These are phyloP conservation scores for Tetradesmus obliquus DNA, from an alignment of 139 green algal species.

Conservation along the genomic window DNA sequence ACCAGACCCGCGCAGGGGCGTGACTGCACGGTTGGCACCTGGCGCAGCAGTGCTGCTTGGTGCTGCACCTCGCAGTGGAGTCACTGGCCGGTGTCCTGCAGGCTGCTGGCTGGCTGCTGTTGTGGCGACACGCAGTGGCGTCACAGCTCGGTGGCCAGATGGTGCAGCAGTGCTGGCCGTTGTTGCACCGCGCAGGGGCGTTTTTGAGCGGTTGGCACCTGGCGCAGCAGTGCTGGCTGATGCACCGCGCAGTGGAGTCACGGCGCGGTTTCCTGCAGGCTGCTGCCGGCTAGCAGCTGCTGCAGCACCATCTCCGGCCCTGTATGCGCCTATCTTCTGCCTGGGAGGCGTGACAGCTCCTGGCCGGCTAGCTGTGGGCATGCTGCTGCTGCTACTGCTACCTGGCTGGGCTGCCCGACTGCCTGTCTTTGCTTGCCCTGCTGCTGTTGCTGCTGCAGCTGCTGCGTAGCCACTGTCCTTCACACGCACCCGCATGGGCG, in stretches of 20 bases:
- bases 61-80: neutral
- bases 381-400: conserved; percentile 14
- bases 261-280: neutral
- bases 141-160: neutral
- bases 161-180: neutral
- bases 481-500: conserved; percentile 1
- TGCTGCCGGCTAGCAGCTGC: neutral
- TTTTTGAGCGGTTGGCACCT: neutral
- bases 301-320: no score
- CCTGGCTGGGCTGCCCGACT: neutral
- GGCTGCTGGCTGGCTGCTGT: conserved; percentile 26
- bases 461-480: neutral
- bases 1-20: neutral
- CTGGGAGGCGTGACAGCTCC: conserved; percentile 11
- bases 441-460: neutral
- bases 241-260: conserved; percentile 1
- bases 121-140: neutral
- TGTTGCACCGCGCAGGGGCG: neutral
- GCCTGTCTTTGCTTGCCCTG: neutral
- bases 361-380: neutral
- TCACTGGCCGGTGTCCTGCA: neutral
- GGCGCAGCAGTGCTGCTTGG: neutral
- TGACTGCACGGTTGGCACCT: neutral
- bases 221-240: neutral
- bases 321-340: neutral